Base-by-base conservation (phyloP, 257 asterid species). In the Primulina eburnea region DNA sequence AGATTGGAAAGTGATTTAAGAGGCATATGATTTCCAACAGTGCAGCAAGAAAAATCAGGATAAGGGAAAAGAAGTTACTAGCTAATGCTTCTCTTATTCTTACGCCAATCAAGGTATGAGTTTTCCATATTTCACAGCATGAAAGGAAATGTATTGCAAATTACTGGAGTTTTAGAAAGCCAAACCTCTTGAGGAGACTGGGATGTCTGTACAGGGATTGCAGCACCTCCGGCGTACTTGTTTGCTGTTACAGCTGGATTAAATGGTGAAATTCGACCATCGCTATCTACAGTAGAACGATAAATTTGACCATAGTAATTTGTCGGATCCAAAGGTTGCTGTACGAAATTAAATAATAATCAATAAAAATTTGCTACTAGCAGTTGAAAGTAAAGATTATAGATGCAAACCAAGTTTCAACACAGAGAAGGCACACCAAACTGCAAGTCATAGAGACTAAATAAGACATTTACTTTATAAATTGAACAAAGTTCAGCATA, bases 101-200 rank as follows among this genome's bases (percentile, higher is more conserved):
- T 43, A 38, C 28, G 61, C 40, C 58, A 24, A 65, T 65, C 64
- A 65, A 43, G 61, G 58, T 35, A 34, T 4, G 69, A 24, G 9
- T 7, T 68, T 67, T 56, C 50, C 40, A 73, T 64, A 61, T 8
- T 71, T 40, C 71, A 79, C 62, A 12, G 17, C 2, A 17, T 43
- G 18, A 52, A 47, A 30, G 50, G 16, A 29, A 32, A 30, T 8
- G 32, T 21, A 70, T 20, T 38, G 47, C 60, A 62, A 53, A 50
- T 30, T 59, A 26, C 29, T 18, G 70, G 62, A 78, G 76, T 68
- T 35, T 56, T 37, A 71, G 66, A 57, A 67, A 26, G 34, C 33
- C 83, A 81, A 75, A 92, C 98, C 97, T 92, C 98, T 82, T 86
- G 98, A 67, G 90, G 85, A 80, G 87, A 77, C 73, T 86, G 97